These are phyloP conservation scores for Colletotrichum spinosum DNA, from an alignment of 2,329 filamentous ascomycete species.

Conservation along the genomic window DNA sequence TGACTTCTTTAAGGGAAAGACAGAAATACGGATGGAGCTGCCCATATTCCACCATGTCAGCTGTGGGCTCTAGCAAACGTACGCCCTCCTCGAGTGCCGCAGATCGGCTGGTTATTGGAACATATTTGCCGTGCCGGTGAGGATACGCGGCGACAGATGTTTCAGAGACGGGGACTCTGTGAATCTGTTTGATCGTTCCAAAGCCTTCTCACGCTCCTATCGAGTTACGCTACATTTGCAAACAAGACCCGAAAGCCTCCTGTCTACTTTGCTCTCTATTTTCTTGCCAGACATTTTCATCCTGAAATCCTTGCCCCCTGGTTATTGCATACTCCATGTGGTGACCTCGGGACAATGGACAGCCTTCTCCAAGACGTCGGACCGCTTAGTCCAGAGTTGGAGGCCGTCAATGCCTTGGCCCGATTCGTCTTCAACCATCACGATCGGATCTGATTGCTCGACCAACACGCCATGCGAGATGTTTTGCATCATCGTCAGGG, in stretches of 20 bases:
- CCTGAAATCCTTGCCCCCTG: not conserved
- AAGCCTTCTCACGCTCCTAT: not conserved
- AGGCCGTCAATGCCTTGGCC: no score
- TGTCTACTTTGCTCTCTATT: no score
- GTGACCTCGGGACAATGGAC: not conserved
- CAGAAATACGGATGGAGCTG: not conserved
- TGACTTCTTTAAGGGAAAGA: not conserved
- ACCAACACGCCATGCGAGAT: not conserved
- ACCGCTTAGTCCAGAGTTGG: not conserved
- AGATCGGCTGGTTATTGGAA: not conserved
- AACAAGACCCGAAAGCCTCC: no score
- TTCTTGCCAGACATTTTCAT: not conserved
- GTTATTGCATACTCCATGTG: not conserved
- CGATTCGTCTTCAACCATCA: not conserved
- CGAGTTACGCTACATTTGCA: no score
- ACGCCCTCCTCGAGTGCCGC: not conserved
- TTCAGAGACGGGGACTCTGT: no score
- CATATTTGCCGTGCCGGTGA: not conserved
- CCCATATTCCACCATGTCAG: not conserved
- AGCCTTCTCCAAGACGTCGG: not conserved
- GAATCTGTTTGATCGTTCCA: no score
- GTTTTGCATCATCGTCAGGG: not conserved
- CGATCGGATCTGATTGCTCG: not conserved
- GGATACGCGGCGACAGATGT: not conserved
- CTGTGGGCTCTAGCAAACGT: not conserved